Evolutionary conservation across 2,329 filamentous ascomycete genomes (phyloP).

Genomic region (Mollisiaceae sp.): DNA sequence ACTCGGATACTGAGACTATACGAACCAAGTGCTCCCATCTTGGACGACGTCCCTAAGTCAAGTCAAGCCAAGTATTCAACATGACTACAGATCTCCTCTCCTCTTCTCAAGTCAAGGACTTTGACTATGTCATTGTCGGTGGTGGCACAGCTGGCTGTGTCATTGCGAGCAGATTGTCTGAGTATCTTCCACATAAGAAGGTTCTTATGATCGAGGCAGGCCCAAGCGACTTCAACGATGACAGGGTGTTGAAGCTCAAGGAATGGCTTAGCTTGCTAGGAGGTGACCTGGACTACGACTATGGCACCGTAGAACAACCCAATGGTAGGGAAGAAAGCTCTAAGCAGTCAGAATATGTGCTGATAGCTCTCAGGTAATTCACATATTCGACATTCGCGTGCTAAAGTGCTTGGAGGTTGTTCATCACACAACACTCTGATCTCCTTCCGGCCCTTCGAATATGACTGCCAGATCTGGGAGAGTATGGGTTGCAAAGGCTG

Average conservation of each 20-base stretch:
- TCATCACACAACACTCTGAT: slow-evolving; percentile 95
- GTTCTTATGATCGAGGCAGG: slow-evolving; percentile 87
- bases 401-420: slow-evolving; percentile 91
- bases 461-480: slow-evolving; percentile 86
- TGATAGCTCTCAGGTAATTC: slow-evolving; percentile 70
- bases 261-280: slow-evolving; percentile 87
- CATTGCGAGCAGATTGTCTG: slow-evolving; percentile 55
- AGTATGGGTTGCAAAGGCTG: slow-evolving; percentile 81
- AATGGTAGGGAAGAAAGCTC: slow-evolving; percentile 69
- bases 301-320: slow-evolving; percentile 83
- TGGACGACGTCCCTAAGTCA: neutral
- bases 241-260: slow-evolving; percentile 83
- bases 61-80: slow-evolving; percentile 8
- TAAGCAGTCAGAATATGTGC: slow-evolving; percentile 2
- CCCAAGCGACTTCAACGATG: slow-evolving; percentile 87
- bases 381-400: slow-evolving; percentile 87
- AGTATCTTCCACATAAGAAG: slow-evolving; percentile 82
- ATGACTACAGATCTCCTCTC: slow-evolving; percentile 43
- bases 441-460: slow-evolving; percentile 88
- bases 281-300: slow-evolving; percentile 90
- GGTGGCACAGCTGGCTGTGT: slow-evolving; percentile 57
- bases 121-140: slow-evolving; percentile 56
- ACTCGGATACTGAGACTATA: neutral
- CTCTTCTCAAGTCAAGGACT: slow-evolving; percentile 43
- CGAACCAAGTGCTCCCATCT: neutral